Evolutionary conservation across 768 basidiomycete genomes (phyloP), one percentile per base, ranked within the genome.

Genomic region (Suillus tomentosus): DNA sequence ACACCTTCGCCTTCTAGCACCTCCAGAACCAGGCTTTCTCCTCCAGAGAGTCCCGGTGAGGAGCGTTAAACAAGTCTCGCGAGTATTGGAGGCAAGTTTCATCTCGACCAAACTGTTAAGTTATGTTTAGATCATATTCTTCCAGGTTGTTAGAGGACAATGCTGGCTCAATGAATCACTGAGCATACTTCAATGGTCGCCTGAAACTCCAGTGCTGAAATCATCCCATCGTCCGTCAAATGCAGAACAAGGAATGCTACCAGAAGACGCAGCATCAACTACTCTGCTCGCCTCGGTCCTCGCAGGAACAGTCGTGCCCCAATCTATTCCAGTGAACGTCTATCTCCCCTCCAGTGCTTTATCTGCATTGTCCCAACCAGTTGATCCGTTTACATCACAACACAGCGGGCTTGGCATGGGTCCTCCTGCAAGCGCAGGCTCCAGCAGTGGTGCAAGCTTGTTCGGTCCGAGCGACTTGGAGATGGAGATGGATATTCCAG

Each of bases 151-250:
- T 5, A 82, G 84, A 64, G 92, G 94, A 65, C 92, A 94, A 75
- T 90, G 88, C 69, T 94, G 92, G 92, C 70, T 94, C 19, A 94
- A 94, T 70, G 89, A 90, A 69, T 81, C 82, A n/a, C 73, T 94
- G 24, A 69, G 78, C 5, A 80, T 83, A 53, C 86, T 84, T 53
- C 75, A 83, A 14, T 94, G 92, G 92, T 73, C 75, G 34, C 79
- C 85, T 4, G 90, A 92, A 31, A 53, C 61, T 50, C 58, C 65
- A 24, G 54, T 60, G 27, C 60, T 64, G 55, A 60, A 51, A 19
- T 24, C 60, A 13, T 11, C n/a, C 10, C 57, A 45, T 14, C 36
- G 31, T 24, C 19, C n/a, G 17, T 27, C 59, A 11, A 60, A 37
- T 27, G 61, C 61, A 2, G 68, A 67, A 1, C 73, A 79, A 14